Conservation (phyloP, 2,329 filamentous ascomycete genomes). For the Penicillium hordei region DNA sequence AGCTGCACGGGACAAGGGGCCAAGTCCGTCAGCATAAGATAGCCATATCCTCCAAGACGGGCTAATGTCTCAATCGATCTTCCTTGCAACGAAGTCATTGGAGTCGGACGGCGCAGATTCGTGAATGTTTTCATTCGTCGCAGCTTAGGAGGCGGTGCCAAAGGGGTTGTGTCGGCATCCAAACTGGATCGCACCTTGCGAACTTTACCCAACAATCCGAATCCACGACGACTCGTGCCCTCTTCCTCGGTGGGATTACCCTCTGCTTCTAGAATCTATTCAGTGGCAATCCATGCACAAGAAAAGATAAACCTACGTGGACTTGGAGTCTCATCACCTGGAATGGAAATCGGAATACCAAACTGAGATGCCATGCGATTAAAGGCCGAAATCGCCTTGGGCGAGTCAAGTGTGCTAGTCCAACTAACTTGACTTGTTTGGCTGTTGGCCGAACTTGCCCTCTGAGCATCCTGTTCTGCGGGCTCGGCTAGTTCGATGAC, state of each 20-base stretch:
- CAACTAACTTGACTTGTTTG: background rate
- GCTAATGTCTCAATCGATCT: slow-evolving; percentile 42
- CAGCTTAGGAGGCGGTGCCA: slow-evolving; percentile 24
- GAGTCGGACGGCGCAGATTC: slow-evolving; percentile 28
- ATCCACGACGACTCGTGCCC: slow-evolving; percentile 16
- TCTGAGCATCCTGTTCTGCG: background rate
- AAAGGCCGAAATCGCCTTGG: slow-evolving; percentile 30
- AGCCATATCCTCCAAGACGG: slow-evolving; percentile 45
- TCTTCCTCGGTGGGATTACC: background rate
- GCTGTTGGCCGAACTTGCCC: background rate
- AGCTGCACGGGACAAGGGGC: slow-evolving; percentile 41
- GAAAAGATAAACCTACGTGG: slow-evolving; percentile 7
- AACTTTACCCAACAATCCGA: slow-evolving; percentile 31
- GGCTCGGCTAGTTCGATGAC: background rate
- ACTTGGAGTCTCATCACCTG: slow-evolving; percentile 7
- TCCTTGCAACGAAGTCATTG: slow-evolving; percentile 38
- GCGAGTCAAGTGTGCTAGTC: slow-evolving; percentile 25
- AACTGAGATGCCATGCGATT: slow-evolving; percentile 31
- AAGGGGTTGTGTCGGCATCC: slow-evolving; percentile 22
- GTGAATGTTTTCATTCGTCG: slow-evolving; percentile 44
- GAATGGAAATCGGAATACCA: slow-evolving; percentile 21
- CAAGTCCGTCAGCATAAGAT: slow-evolving; percentile 38
- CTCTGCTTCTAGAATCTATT: background rate
- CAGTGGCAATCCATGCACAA: background rate
- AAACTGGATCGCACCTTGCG: slow-evolving; percentile 39